phyloP scores from a whole-genome alignment of 176 grass and related monocot species.

The Oryza punctata region DNA sequence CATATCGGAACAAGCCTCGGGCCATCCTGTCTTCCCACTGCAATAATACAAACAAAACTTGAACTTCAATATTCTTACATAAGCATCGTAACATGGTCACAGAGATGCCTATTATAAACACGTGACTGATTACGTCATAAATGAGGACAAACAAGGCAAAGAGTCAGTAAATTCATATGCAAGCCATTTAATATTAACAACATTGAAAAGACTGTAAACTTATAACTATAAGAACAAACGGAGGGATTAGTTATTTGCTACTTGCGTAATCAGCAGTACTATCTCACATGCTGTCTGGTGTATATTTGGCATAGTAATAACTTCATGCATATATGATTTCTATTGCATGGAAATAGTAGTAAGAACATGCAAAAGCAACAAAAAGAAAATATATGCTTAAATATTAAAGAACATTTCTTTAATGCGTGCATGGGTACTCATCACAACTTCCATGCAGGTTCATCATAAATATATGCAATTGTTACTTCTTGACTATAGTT shows the following conservation, averaged over 20 bases:
- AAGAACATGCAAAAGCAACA: not conserved
- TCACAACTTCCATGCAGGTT: not conserved
- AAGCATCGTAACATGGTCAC: not conserved
- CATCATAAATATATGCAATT: not conserved
- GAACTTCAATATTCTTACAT: constrained; percentile 15
- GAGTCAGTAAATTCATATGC: not conserved
- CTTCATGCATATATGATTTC: not conserved
- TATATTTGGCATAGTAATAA: constrained; percentile 15
- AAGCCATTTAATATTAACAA: not conserved
- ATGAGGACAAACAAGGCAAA: not conserved
- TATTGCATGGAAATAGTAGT: not conserved
- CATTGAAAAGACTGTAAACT: not conserved
- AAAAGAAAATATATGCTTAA: not conserved
- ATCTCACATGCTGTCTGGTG: not conserved
- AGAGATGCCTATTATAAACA: not conserved
- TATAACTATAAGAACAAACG: not conserved
- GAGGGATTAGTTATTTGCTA: not conserved
- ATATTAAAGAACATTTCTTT: constrained; percentile 6
- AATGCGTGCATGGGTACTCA: not conserved
- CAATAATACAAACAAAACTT: constrained; percentile 12
- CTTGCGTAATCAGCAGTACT: not conserved
- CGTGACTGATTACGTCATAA: not conserved
- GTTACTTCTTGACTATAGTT: not conserved
- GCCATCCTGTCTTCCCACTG: constrained; percentile 93
- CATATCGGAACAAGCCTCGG: constrained; percentile 87